Evolutionary conservation across 305 asterid genomes (phyloP), one percentile per base, ranked within the genome.

Genomic region (Fraxinus floribunda): DNA sequence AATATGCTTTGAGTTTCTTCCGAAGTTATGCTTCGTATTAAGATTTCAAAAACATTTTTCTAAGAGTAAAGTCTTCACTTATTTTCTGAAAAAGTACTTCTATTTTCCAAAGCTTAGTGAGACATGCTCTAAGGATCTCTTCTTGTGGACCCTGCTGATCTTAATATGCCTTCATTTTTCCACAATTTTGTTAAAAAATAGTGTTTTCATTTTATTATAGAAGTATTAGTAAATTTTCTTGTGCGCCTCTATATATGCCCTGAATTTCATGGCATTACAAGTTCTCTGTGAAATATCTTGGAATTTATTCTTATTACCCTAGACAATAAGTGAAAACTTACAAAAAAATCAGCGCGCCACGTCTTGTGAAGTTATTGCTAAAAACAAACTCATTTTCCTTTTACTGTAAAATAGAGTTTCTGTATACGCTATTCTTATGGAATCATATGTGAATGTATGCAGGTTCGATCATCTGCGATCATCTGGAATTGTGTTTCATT

Each of bases 391-490:
- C 41, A 16, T 32, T 30, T 71, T 30, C 22, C 44, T 71, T 71
- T 71, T 30, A 29, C 41, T 30, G 26, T 15, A 34, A 34, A 71
- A 6, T 30, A 32, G 24, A 15, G 24, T 71, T 71, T 16, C 39
- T 4, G 15, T 71, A 38, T 32, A n/a, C 0, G 75, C 39, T 68
- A 11, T 32, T 32, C 79, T 79, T 26, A 77, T 79, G 41, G 39
- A 74, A 49, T 39, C 76, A 49, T 74, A 71, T 70, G 29, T 73
- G 71, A 74, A 16, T 68, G 44, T 66, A 30, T 74, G 77, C 88
- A 82, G 86, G 85, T 82, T 87, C 75, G 46, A 32, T 80, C 64
- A 13, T 35, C 74, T 79, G 60, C 1, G 34, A 78, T 80, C 52
- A 76, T 32, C 62, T 76, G 64, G 71, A 52, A 18, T 79, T 77